These are phyloP conservation scores for Leccinum pachyderme DNA, from an alignment of 1,284 basidiomycete species.

Conservation along the genomic window DNA sequence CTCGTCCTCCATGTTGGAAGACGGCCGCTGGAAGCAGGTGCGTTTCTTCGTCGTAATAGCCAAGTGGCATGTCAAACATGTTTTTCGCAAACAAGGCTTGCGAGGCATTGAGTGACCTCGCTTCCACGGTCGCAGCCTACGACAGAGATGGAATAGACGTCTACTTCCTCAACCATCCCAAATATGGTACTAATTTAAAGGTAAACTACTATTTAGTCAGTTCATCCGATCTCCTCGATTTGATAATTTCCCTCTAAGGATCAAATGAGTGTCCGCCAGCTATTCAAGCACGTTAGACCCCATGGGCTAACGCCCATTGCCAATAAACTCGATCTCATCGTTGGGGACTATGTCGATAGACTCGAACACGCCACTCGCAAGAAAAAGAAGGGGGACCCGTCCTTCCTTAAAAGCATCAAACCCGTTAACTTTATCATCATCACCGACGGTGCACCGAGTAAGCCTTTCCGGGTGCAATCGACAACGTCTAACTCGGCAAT, in stretches of 20 bases:
- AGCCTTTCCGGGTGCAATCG: not conserved
- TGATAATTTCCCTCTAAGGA: slow-evolving; percentile 21
- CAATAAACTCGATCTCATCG: slow-evolving; percentile 44
- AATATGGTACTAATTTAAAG: slow-evolving; percentile 17
- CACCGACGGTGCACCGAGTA: slow-evolving; percentile 61
- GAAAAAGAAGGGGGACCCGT: slow-evolving; percentile 30
- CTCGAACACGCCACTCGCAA: slow-evolving; percentile 40
- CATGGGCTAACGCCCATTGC: slow-evolving; percentile 49
- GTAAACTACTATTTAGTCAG: slow-evolving; percentile 4
- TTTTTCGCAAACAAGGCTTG: slow-evolving; percentile 5
- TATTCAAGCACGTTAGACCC: slow-evolving; percentile 47
- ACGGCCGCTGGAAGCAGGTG: slow-evolving; percentile 48
- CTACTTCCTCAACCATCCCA: slow-evolving; percentile 42
- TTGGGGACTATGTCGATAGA: slow-evolving; percentile 44
- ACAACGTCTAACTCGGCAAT: not conserved
- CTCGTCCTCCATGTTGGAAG: slow-evolving; percentile 51
- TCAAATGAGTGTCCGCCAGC: slow-evolving; percentile 30
- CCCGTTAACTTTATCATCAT: slow-evolving; percentile 61
- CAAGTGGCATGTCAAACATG: slow-evolving; percentile 2
- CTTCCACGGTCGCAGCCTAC: slow-evolving; percentile 39
- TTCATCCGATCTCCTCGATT: not conserved
- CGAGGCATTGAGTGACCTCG: slow-evolving; percentile 41
- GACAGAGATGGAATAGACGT: slow-evolving; percentile 49
- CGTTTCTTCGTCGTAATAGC: not conserved
- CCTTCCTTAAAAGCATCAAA: slow-evolving; percentile 40